phyloP scores from a whole-genome alignment of 2,329 filamentous ascomycete species.

The Trichoderma endophyticum region DNA sequence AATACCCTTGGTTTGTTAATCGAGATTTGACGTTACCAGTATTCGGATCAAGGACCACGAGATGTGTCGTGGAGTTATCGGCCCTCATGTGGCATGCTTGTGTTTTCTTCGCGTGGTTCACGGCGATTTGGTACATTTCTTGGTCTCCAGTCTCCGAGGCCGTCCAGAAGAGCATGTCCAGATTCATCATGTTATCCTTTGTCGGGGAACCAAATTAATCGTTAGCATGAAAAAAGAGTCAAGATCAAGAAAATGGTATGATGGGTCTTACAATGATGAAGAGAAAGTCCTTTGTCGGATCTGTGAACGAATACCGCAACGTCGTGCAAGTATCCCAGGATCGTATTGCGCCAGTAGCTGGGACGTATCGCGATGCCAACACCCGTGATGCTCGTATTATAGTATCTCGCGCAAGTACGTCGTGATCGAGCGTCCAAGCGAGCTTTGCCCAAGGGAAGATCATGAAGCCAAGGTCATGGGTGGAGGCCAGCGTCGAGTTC shows the following conservation, averaged over 20 bases:
- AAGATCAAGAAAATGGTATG: not conserved
- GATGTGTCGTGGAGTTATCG: not conserved
- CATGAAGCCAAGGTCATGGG: not conserved
- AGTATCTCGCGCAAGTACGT: not conserved
- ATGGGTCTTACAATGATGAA: not conserved
- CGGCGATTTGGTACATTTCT: not conserved
- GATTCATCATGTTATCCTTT: not conserved
- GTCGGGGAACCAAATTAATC: not conserved
- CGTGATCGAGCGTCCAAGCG: not conserved
- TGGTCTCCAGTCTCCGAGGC: not conserved
- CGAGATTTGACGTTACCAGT: not conserved
- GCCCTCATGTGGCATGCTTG: not conserved
- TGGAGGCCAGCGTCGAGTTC: not conserved
- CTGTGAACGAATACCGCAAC: not conserved
- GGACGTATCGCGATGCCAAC: not conserved
- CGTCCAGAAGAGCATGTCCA: not conserved
- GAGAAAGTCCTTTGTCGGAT: not conserved
- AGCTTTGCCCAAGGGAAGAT: not conserved
- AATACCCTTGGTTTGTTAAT: not conserved
- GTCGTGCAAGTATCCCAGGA: not conserved
- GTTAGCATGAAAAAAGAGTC: not conserved
- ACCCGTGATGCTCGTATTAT: not conserved
- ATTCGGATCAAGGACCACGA: not conserved
- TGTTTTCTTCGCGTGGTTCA: not conserved
- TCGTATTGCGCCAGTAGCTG: not conserved